A percentile compares a stretch with the other conserved stretches of the same genome.
Evolutionary conservation across 352 stramenopile genomes (phyloP).

Genomic region (Elongisporangium undulatum): DNA sequence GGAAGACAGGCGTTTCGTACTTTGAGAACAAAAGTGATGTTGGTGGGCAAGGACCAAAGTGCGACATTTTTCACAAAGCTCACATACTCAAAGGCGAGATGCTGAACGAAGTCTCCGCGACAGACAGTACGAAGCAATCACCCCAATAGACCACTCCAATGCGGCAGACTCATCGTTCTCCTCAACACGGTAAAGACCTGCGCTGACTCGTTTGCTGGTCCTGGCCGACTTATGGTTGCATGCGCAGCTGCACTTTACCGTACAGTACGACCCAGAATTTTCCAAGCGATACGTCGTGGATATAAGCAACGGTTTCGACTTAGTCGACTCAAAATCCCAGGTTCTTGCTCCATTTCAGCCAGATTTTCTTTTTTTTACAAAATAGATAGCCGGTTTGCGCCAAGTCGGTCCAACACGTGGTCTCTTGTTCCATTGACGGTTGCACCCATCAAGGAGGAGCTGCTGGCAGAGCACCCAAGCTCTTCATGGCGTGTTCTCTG

Average conservation of each 20-base stretch:
- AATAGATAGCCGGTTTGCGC: not conserved
- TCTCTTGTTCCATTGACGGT: not conserved
- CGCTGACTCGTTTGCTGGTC: not conserved
- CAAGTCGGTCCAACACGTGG: not conserved
- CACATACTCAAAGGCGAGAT: not conserved
- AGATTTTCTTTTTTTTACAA: not conserved
- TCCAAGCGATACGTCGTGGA: not conserved
- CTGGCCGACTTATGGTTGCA: not conserved
- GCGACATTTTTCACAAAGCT: not conserved
- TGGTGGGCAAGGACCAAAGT: not conserved
- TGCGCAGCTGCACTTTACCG: not conserved
- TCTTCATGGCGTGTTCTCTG: not conserved
- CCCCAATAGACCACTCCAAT: too few relatives aligned
- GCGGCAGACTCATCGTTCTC: not conserved
- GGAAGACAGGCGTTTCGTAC: not conserved
- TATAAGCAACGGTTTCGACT: not conserved
- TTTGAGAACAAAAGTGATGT: not conserved
- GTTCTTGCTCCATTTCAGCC: not conserved
- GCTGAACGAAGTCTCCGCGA: not conserved
- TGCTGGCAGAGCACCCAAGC: not conserved
- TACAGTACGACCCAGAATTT: not conserved
- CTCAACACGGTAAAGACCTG: not conserved
- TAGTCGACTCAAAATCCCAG: not conserved
- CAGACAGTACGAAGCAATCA: not conserved
- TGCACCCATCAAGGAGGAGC: not conserved